These are phyloP conservation scores for Aquilaria yunnanensis DNA, from an alignment of 345 rosid genomes.

Conservation along the genomic window DNA sequence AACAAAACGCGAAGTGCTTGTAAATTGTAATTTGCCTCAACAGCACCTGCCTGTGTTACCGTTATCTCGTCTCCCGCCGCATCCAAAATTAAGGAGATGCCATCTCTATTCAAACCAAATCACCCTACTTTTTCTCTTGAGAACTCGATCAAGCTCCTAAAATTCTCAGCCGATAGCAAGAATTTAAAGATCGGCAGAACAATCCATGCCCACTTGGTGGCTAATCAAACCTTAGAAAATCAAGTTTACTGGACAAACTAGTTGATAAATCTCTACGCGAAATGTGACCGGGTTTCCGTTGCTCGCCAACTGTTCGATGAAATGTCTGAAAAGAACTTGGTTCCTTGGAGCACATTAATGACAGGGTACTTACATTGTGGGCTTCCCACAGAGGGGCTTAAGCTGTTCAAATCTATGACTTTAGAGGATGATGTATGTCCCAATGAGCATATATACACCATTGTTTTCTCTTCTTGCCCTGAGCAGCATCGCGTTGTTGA, in stretches of 20 bases:
- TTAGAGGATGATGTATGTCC: conserved; percentile 29
- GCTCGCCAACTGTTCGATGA: conserved; percentile 62
- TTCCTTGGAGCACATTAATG: conserved; percentile 78
- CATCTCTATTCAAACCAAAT: conserved; percentile 10
- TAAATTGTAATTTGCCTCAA: no score
- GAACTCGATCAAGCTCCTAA: conserved; percentile 34
- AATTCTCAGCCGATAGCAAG: conserved; percentile 42
- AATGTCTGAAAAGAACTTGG: conserved; percentile 49
- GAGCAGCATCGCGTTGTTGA: conserved; percentile 20
- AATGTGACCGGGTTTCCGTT: conserved; percentile 32
- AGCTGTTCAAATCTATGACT: conserved; percentile 48
- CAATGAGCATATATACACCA: conserved; percentile 55
- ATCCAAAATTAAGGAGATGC: background rate
- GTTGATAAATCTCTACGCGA: conserved; percentile 47
- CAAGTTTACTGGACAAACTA: conserved; percentile 28
- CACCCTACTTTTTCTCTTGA: conserved; percentile 11
- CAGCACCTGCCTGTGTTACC: no score
- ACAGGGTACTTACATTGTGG: conserved; percentile 54
- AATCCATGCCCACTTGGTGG: conserved; percentile 51
- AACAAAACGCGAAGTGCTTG: no score
- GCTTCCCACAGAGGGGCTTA: conserved; percentile 37
- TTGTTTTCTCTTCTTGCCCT: conserved; percentile 56
- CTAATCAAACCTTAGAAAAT: conserved; percentile 10
- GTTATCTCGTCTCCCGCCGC: no score
- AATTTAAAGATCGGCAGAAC: conserved; percentile 35